phyloP scores from a whole-genome alignment of 2,329 filamentous ascomycete genomes.

The Ophiosphaerella korrae region DNA sequence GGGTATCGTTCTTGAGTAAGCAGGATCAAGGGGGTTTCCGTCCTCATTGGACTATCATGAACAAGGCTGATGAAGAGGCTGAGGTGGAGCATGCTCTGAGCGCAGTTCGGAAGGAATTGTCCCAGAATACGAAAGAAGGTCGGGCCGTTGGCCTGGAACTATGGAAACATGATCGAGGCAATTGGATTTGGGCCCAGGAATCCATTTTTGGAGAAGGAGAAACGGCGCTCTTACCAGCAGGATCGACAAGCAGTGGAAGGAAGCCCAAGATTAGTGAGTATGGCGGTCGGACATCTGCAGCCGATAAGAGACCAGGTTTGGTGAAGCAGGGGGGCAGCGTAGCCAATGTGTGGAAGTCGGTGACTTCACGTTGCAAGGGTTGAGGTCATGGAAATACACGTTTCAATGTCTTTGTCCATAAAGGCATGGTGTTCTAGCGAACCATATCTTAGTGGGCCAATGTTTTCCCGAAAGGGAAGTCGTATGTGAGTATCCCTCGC shows the following conservation, averaged over 20 bases:
- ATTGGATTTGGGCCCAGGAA: slow-evolving; percentile 47
- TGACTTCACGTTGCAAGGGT: slow-evolving; percentile 20
- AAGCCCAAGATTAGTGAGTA: slow-evolving; percentile 3
- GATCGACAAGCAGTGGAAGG: slow-evolving; percentile 1
- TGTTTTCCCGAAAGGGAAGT: no score
- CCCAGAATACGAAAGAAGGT: slow-evolving; percentile 39
- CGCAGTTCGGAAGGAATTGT: slow-evolving; percentile 40
- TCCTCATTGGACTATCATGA: slow-evolving; percentile 55
- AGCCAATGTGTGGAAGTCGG: slow-evolving; percentile 15
- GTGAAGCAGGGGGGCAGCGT: slow-evolving; percentile 23
- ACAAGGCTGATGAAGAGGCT: slow-evolving; percentile 51
- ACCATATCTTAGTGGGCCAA: no score
- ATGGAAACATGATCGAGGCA: slow-evolving; percentile 50
- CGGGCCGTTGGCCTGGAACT: slow-evolving; percentile 47
- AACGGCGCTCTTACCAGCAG: neutral
- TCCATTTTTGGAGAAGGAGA: slow-evolving; percentile 41
- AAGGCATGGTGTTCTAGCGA: neutral
- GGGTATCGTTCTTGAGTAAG: slow-evolving; percentile 48
- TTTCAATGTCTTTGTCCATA: neutral
- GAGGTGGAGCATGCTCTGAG: slow-evolving; percentile 46
- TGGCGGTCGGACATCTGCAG: slow-evolving; percentile 3
- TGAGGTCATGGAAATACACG: slow-evolving; percentile 3
- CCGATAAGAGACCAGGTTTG: slow-evolving; percentile 16
- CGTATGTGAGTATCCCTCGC: no score
- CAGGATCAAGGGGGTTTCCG: slow-evolving; percentile 50